Conservation (phyloP, 75 land plant genomes). For the Selaginella tamariscina region DNA sequence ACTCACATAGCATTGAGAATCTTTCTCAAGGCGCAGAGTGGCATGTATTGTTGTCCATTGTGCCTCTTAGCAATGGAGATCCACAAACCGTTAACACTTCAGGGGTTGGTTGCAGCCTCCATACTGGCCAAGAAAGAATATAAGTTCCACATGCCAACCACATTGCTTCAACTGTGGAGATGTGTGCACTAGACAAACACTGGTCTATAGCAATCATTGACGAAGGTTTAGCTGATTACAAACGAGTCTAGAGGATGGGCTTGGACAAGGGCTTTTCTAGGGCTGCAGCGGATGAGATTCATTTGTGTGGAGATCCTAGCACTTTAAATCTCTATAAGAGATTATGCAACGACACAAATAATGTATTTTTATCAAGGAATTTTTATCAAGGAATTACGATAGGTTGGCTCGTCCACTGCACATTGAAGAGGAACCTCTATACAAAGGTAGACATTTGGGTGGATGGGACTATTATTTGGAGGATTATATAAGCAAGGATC, state of each 20-base stretch:
- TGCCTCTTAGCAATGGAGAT: constrained; percentile 97
- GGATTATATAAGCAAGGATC: constrained; percentile 56
- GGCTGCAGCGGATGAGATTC: constrained; percentile 8
- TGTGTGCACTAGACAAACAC: neutral
- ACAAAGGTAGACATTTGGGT: neutral
- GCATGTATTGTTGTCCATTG: constrained; percentile 85
- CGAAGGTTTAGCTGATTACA: constrained; percentile 57
- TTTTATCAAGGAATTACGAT: too few relatives aligned
- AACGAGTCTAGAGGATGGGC: constrained; percentile 23
- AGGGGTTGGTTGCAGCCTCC: constrained; percentile 86
- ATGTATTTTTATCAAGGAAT: too few relatives aligned
- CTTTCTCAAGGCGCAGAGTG: constrained; percentile 69
- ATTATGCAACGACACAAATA: neutral
- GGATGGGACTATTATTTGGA: constrained; percentile 49
- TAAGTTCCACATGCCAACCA: neutral
- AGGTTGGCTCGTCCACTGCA: too few relatives aligned
- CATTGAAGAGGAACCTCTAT: neutral
- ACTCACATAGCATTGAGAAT: constrained; percentile 78
- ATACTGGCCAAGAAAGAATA: neutral
- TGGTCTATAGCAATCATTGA: neutral
- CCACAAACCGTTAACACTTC: constrained; percentile 63
- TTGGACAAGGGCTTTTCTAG: constrained; percentile 17
- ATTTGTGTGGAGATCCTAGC: constrained; percentile 12
- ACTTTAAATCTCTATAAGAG: neutral
- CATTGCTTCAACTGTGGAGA: constrained; percentile 5